phyloP scores from a whole-genome alignment of 768 basidiomycete genomes.

The Lanmaoa pseudosensibilis region DNA sequence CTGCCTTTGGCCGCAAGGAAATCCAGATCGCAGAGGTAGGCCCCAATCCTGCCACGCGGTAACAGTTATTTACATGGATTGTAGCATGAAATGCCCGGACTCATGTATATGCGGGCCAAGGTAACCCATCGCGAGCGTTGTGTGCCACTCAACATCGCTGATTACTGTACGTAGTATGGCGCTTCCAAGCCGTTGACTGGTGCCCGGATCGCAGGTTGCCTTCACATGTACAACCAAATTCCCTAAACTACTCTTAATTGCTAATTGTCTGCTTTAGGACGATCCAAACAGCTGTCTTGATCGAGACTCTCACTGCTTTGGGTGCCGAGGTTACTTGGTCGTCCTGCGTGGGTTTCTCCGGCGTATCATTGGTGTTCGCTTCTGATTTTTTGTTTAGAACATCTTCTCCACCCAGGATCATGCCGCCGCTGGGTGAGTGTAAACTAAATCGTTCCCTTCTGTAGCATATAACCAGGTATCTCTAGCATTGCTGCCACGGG shows the following conservation, averaged over 20 bases:
- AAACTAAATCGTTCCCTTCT: background rate
- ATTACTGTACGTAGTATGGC: constrained; percentile 56
- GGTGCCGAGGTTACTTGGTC: constrained; percentile 99
- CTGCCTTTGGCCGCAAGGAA: constrained; percentile 99
- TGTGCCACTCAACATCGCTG: constrained; percentile 11
- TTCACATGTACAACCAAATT: constrained; percentile 77
- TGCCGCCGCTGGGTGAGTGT: constrained; percentile 88
- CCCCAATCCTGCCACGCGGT: constrained; percentile 15
- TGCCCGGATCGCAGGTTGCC: constrained; percentile 95
- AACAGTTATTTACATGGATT: constrained; percentile 9
- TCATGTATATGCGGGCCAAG: constrained; percentile 91
- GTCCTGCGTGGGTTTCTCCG: constrained; percentile 70
- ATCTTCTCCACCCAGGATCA: constrained; percentile 99
- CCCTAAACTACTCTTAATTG: background rate
- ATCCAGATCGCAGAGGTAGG: constrained; percentile 96
- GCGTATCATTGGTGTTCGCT: background rate
- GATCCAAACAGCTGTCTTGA: constrained; percentile 97
- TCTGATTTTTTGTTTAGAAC: constrained; percentile 54
- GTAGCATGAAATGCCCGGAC: constrained; percentile 92
- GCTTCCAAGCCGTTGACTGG: constrained; percentile 84
- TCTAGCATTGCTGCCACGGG: constrained; percentile 93
- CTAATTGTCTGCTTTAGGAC: constrained; percentile 59
- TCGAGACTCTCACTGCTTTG: constrained; percentile 93
- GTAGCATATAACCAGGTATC: constrained; percentile 1
- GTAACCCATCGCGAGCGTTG: constrained; percentile 38